A percentile compares a stretch with the other conserved stretches of the same genome.
Conservation (phyloP, 805 yeast species). For the Ogataea nakhonphanomensis region DNA sequence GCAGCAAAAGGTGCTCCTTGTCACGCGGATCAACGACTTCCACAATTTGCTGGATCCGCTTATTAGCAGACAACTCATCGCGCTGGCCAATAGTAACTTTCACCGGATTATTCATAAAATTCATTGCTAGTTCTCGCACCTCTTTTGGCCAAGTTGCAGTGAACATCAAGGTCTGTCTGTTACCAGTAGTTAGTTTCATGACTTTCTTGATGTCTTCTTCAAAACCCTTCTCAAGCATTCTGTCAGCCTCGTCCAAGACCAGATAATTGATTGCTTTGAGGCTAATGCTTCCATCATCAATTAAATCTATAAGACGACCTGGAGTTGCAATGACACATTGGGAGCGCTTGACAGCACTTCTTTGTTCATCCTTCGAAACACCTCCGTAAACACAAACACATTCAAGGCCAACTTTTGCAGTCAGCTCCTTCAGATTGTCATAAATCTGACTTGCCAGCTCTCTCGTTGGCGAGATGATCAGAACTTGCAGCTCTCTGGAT, state of each 20-base stretch:
- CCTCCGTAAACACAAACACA: slow-evolving; percentile 95
- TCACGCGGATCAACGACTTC: slow-evolving; percentile 83
- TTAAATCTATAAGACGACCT: slow-evolving; percentile 89
- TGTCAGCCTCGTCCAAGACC: slow-evolving; percentile 95
- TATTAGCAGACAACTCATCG: slow-evolving; percentile 92
- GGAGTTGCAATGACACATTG: slow-evolving; percentile 95
- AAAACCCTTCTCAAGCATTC: slow-evolving; percentile 98
- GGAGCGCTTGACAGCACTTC: slow-evolving; percentile 59
- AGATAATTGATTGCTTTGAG: slow-evolving; percentile 67
- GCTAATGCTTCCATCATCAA: slow-evolving; percentile 82
- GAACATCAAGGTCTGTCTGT: slow-evolving; percentile 94
- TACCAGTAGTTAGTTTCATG: slow-evolving; percentile 51
- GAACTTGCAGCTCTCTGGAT: slow-evolving; percentile 59
- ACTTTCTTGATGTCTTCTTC: slow-evolving; percentile 92
- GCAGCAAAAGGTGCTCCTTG: slow-evolving; percentile 74
- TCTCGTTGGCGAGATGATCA: slow-evolving; percentile 94
- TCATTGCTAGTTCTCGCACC: slow-evolving; percentile 85
- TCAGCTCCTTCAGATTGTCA: slow-evolving; percentile 71
- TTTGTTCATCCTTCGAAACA: slow-evolving; percentile 92
- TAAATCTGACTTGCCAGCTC: slow-evolving; percentile 93
- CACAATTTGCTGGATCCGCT: slow-evolving; percentile 87
- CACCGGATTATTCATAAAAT: slow-evolving; percentile 82
- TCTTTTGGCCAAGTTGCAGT: slow-evolving; percentile 99
- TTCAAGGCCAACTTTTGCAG: slow-evolving; percentile 56
- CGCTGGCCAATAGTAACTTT: slow-evolving; percentile 91